Base-by-base conservation (phyloP, 306 rosid species). In the Medicago lupulina region DNA sequence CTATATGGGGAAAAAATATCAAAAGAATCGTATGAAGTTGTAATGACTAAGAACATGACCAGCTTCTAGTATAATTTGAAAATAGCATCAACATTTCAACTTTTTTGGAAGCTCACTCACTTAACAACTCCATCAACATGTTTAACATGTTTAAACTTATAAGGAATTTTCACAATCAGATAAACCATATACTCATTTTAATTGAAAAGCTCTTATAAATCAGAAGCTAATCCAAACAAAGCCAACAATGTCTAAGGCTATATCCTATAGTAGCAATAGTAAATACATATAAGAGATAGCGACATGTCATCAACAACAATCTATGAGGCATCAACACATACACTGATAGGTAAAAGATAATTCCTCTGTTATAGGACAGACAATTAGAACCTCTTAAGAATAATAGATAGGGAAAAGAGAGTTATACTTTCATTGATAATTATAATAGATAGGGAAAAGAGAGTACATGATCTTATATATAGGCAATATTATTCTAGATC, bases 261-360 rank as follows among this genome's bases (percentile, higher is more conserved):
- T 28, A 23, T 10, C 21, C 68, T 76, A 50, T 13, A 38, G 17
- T 15, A 36, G 10, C 79, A 76, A 54, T 23, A 57, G 25, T 50
- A 65, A 40, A 65, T 38, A 36, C 46, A 55, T 28, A 9, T 21
- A 51, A 9, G 34, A 41, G 19, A 21, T 50, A 61, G 58, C 28
- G 28, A 71, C 53, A 9, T n/a, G 19, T 67, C 68, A 63, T 41
- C 59, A 34, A 70, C 54, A 51, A 43, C 47, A 54, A 54, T 18
- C 28, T 54, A 54, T 18, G 6, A 4, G 7, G 14, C 31, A 9
- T 9, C 12, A 2, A 53, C 25, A 53, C 12, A 54, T 6, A n/a
- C n/a, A n/a, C n/a, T 21, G 23, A 21, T 21, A 21, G 1, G 23
- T 21, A 21, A 21, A 21, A 1, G 1, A 21, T 21, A 1, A 21